Conservation (phyloP, 768 basidiomycete species). For the Suillus tomentosus region DNA sequence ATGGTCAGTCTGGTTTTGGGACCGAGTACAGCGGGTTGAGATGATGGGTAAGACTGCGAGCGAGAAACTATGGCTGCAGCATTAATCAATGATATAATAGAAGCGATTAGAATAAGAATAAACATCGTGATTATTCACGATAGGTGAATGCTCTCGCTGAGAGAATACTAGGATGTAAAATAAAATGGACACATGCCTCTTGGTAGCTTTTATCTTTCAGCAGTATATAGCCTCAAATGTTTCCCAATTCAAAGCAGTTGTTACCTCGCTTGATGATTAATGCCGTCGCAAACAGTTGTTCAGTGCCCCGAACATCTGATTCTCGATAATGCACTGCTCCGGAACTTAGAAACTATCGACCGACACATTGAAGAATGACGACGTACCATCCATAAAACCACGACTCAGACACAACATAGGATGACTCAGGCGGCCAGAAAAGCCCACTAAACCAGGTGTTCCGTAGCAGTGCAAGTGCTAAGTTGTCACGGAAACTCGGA, state of each 20-base stretch:
- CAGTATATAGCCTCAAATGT: background rate
- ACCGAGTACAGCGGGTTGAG: slow-evolving; percentile 18
- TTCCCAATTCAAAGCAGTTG: background rate
- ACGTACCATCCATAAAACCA: background rate
- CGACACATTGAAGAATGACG: background rate
- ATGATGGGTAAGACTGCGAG: slow-evolving; percentile 13
- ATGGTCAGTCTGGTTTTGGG: slow-evolving; percentile 34
- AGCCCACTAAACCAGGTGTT: background rate
- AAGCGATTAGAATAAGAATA: slow-evolving; percentile 11
- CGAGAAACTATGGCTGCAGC: slow-evolving; percentile 24
- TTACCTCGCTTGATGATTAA: background rate
- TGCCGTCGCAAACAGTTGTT: background rate
- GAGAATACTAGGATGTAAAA: background rate
- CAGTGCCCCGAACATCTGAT: background rate
- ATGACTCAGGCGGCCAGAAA: background rate
- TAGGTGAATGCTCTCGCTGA: background rate
- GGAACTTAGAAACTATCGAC: background rate
- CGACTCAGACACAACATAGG: background rate
- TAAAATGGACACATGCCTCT: background rate
- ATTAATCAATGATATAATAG: slow-evolving; percentile 12
- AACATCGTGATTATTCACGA: slow-evolving; percentile 18
- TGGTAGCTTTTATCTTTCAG: slow-evolving; percentile 2
- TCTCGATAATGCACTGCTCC: background rate
- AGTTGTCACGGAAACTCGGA: background rate
- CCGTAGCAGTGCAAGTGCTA: background rate